Base-by-base conservation (phyloP, 1,284 basidiomycete genomes). In the Cystobasidium sp. region DNA sequence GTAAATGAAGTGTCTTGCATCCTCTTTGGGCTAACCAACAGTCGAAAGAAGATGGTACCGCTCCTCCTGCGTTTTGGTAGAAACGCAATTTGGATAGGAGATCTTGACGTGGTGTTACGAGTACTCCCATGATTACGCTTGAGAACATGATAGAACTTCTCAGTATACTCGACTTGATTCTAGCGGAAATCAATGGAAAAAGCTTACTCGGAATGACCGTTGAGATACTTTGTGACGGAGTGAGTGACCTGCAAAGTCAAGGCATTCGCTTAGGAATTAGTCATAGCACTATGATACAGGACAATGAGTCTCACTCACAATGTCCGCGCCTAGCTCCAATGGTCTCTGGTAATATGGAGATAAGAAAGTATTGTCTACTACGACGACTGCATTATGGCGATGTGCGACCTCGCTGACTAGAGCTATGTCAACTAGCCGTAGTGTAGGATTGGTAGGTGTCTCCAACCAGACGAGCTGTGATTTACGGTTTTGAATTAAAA, bases 401-500 rank as follows among this genome's bases (percentile, higher is more conserved):
- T n/a, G 85, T 80, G 82, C 88, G 75, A 94, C 84, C 43, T 86
- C 81, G 51, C 86, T 85, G 76, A 94, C 86, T 70, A 87, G 85
- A 0, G 86, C 81, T 80, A 95, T 89, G 81, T 93, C 89, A 75
- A 95, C 88, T 46, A 97, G 84, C n/a, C 90, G 88, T 12, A 98
- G 88, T 0, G 93, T 93, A 0, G 96, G 96, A 84, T 98, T 98
- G 16, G 94, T 97, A 0, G 95, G 96, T 0, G 92, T 88, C 84
- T 99, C 95, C 80, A 97, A 89, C 94, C 94, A 98, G 74, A 99
- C 88, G n/a, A 98, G 86, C 91, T 95, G 78, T 3, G 61, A 43
- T 1, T 31, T 31, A 31, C 31, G 31, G 31, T 31, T 31, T 1
- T 2, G 31, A 31, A 31, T 2, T 31, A 31, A 31, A 31, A 31